Evolutionary conservation across 1,284 basidiomycete species (phyloP), one percentile per base, ranked within the genome.

Genomic region (Microbotryum intermedium): DNA sequence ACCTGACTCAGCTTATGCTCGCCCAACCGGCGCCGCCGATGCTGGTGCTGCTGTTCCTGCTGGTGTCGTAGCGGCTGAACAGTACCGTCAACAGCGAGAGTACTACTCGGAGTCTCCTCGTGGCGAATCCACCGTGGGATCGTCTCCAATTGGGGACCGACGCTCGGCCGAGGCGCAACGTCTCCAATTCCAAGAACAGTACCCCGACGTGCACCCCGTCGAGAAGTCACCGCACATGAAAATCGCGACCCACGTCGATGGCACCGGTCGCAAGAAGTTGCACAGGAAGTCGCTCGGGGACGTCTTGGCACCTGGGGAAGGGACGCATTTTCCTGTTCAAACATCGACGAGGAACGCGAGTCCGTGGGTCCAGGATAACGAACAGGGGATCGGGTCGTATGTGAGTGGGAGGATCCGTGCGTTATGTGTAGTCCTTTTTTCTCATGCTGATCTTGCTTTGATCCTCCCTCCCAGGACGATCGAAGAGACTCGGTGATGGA

Each of bases 181-280:
- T 23, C 26, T 48, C 11, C 34, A 39, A 18, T 39, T 39, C 3
- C 34, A 39, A 18, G 34, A 39, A 4, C 34, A 39, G 10, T 39
- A 20, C 23, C 23, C 52, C 23, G 20, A 48, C 30, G 8, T 30
- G 9, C 44, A 59, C n/a, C 46, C 53, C n/a, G 54, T 67, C 34
- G 58, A 62, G n/a, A 53, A 50, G 16, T 58, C 55, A 16, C 63
- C 63, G 30, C 66, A 67, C 58, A 53, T 67, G 49, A 53, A 59
- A 29, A 65, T 67, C 28, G 56, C 59, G 42, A 65, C 66, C 23
- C 39, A 53, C 13, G 21, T 23, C 11, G 55, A 59, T 25, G 59
- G 57, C 18, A n/a, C 43, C 1, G 66, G 66, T 0, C 55, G 61
- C 48, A 62, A 65, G 43, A 55, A 58, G 28, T 57, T 67, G 4